phyloP scores from a whole-genome alignment of 805 yeast species.

The Hanseniaspora valbyensis region DNA sequence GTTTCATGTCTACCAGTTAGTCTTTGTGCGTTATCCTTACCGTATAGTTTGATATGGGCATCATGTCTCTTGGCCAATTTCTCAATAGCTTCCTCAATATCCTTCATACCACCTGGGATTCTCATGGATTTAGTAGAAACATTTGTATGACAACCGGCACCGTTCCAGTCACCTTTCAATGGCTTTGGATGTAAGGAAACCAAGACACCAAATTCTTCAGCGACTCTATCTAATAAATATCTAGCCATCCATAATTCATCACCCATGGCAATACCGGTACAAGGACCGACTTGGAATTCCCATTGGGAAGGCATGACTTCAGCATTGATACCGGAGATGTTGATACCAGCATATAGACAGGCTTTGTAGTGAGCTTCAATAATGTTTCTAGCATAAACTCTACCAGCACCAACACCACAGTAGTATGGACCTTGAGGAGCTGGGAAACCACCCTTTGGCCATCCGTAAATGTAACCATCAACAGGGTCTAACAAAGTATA shows the following conservation, averaged over 20 bases:
- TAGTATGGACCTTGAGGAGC: slow-evolving; percentile 99
- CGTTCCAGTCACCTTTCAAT: slow-evolving; percentile 97
- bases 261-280: slow-evolving; percentile 91
- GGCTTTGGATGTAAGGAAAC: slow-evolving; percentile 99
- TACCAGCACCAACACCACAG: slow-evolving; percentile 99
- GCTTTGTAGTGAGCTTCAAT: slow-evolving; percentile 99
- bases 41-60: slow-evolving; percentile 92
- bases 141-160: slow-evolving; percentile 99
- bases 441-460: slow-evolving; percentile 99
- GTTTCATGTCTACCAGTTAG: slow-evolving; percentile 98
- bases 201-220: slow-evolving; percentile 98
- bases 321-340: slow-evolving; percentile 93
- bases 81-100: slow-evolving; percentile 83
- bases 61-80: slow-evolving; percentile 91
- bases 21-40: slow-evolving; percentile 90
- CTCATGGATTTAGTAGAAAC: slow-evolving; percentile 91
- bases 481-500: slow-evolving; percentile 89
- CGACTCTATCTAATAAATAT: slow-evolving; percentile 83
- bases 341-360: slow-evolving; percentile 83
- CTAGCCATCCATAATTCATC: slow-evolving; percentile 96
- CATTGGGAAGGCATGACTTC: slow-evolving; percentile 99
- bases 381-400: slow-evolving; percentile 94
- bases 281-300: slow-evolving; percentile 99
- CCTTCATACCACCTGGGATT: slow-evolving; percentile 89
- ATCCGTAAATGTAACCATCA: slow-evolving; percentile 75